These are phyloP conservation scores for Spongospora subterranea DNA, from an alignment of 208 protist genomes.

Conservation along the genomic window DNA sequence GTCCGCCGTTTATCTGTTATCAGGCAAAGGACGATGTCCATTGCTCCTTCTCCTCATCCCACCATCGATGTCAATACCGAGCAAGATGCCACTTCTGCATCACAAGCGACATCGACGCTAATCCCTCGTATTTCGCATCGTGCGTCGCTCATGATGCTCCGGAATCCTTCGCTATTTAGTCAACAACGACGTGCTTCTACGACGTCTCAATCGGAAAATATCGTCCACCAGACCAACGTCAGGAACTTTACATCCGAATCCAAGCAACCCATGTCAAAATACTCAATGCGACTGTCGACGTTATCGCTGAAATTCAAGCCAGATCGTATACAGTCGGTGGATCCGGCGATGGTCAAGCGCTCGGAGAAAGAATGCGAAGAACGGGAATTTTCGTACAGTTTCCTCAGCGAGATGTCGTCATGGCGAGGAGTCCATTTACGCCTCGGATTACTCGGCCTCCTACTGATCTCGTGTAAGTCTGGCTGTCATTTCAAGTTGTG, in stretches of 20 bases:
- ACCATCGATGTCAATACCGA: too few relatives aligned
- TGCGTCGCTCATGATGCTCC: not conserved
- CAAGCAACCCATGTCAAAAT: not conserved
- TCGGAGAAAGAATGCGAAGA: not conserved
- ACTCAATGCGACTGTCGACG: not conserved
- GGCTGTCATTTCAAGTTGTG: too few relatives aligned
- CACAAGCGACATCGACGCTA: not conserved
- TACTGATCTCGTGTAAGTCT: too few relatives aligned
- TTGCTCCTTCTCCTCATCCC: too few relatives aligned
- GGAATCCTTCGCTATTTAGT: not conserved
- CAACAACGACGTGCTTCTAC: not conserved
- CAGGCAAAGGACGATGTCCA: not conserved
- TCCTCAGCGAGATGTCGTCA: not conserved
- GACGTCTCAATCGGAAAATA: not conserved
- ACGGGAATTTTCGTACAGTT: not conserved
- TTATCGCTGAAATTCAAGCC: not conserved
- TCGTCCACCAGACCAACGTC: not conserved
- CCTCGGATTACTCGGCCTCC: not conserved
- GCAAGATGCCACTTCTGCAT: not conserved
- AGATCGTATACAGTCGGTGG: not conserved
- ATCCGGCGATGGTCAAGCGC: not conserved
- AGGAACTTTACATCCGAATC: not conserved
- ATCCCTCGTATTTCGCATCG: not conserved
- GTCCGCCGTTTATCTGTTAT: constrained; percentile 23
- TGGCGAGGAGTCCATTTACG: not conserved